phyloP scores from a whole-genome alignment of 768 basidiomycete genomes.

The Suillus clintonianus region DNA sequence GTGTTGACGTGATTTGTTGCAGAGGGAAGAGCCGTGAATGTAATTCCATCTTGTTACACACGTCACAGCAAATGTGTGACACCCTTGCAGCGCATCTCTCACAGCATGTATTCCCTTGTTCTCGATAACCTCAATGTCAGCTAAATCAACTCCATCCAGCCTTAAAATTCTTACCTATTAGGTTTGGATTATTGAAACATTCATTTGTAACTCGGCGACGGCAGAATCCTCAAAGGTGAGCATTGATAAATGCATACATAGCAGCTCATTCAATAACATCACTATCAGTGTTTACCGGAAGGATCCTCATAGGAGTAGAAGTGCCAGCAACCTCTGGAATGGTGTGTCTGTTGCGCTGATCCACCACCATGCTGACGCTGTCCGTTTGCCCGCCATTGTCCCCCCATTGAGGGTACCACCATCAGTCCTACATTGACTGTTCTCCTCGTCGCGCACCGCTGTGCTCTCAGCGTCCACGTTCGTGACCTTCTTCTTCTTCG shows the following conservation, averaged over 20 bases:
- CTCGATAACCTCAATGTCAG: too few relatives aligned
- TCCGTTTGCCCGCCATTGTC: conserved; percentile 20
- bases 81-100: not conserved
- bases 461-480: conserved; percentile 26
- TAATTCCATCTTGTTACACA: not conserved
- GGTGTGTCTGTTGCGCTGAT: conserved; percentile 5
- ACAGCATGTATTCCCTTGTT: not conserved
- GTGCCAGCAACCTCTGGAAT: too few relatives aligned
- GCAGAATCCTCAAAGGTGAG: too few relatives aligned
- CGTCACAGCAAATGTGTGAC: conserved; percentile 3
- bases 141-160: too few relatives aligned
- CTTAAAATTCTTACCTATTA: too few relatives aligned
- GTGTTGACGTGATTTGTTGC: not conserved
- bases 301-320: too few relatives aligned
- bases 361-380: conserved; percentile 27
- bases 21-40: not conserved
- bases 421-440: conserved; percentile 18
- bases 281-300: too few relatives aligned
- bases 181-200: too few relatives aligned
- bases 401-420: conserved; percentile 7
- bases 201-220: too few relatives aligned
- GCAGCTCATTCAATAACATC: too few relatives aligned
- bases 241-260: too few relatives aligned
- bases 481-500: not conserved
- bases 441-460: conserved; percentile 28